A percentile compares a stretch with the other conserved stretches of the same genome.
phyloP scores from a whole-genome alignment of 176 grass and related monocot genomes.

The Chloris gayana region DNA sequence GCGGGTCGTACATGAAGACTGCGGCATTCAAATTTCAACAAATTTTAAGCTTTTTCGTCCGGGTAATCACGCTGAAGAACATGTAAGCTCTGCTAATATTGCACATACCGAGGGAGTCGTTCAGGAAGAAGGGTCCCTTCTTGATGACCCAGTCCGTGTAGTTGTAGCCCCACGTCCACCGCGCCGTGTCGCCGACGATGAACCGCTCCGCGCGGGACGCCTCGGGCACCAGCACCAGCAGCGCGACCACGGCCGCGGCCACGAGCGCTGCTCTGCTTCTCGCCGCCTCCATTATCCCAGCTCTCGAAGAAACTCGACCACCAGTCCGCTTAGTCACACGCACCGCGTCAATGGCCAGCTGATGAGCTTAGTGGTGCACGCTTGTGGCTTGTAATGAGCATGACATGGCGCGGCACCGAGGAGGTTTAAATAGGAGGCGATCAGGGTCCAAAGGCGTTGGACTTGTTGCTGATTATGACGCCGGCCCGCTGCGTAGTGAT shows the following conservation, averaged over 20 bases:
- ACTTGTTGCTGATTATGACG: neutral
- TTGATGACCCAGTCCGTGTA: constrained; percentile 87
- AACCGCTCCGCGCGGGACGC: constrained; percentile 51
- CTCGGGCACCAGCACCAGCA: constrained; percentile 33
- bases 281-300: neutral
- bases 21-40: neutral
- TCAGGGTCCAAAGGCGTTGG: neutral
- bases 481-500: constrained; percentile 26
- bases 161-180: constrained; percentile 93
- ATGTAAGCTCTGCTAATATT: neutral
- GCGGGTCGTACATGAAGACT: constrained; percentile 97
- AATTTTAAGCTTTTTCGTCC: neutral
- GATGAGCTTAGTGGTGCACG: neutral
- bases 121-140: constrained; percentile 77
- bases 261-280: neutral
- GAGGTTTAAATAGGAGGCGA: constrained; percentile 27
- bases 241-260: neutral
- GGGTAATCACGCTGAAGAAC: neutral
- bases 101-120: constrained; percentile 66
- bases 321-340: too few species aligned
- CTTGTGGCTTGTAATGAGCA: constrained; percentile 1
- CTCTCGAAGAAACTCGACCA: neutral
- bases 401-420: constrained; percentile 11
- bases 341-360: neutral
- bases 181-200: constrained; percentile 69